Evolutionary conservation across 2,329 filamentous ascomycete species (phyloP).

Genomic region (Fusarium avenaceum): DNA sequence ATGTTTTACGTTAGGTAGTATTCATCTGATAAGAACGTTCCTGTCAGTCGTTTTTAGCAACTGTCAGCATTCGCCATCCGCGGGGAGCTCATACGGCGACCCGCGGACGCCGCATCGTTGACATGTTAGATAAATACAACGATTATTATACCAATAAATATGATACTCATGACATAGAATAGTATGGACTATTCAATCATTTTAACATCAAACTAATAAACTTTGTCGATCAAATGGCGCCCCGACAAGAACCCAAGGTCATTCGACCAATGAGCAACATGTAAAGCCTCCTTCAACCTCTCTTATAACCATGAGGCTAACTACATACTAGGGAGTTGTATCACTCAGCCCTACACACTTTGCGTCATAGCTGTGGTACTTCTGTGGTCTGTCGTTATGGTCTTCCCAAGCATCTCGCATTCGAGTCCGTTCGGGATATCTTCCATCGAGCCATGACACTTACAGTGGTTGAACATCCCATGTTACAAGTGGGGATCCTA

Average conservation of each 20-base stretch:
- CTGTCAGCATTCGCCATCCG: slow-evolving; percentile 15
- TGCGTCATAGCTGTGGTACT: slow-evolving; percentile 40
- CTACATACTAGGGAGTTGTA: slow-evolving; percentile 30
- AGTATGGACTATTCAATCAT: neutral
- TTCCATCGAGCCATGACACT: slow-evolving; percentile 37
- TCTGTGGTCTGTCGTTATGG: slow-evolving; percentile 30
- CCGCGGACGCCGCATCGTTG: slow-evolving; percentile 33
- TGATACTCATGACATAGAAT: neutral
- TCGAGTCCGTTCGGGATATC: slow-evolving; percentile 11
- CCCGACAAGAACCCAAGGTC: slow-evolving; percentile 12
- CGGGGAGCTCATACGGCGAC: slow-evolving; percentile 15
- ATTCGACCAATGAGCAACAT: slow-evolving; percentile 42
- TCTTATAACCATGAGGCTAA: slow-evolving; percentile 11
- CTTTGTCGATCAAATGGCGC: slow-evolving; percentile 16
- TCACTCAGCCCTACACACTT: slow-evolving; percentile 35
- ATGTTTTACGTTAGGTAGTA: too few species aligned
- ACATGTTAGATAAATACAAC: slow-evolving; percentile 19
- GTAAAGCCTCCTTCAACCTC: slow-evolving; percentile 21
- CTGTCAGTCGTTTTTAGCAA: neutral
- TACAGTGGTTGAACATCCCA: slow-evolving; percentile 36
- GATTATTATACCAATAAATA: neutral
- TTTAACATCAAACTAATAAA: neutral
- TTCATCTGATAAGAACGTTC: too few species aligned
- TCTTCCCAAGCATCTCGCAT: slow-evolving; percentile 22
- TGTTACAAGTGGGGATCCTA: slow-evolving; percentile 41